Conservation (phyloP, 495 filamentous ascomycete genomes). For the Xylaria cubensis region DNA sequence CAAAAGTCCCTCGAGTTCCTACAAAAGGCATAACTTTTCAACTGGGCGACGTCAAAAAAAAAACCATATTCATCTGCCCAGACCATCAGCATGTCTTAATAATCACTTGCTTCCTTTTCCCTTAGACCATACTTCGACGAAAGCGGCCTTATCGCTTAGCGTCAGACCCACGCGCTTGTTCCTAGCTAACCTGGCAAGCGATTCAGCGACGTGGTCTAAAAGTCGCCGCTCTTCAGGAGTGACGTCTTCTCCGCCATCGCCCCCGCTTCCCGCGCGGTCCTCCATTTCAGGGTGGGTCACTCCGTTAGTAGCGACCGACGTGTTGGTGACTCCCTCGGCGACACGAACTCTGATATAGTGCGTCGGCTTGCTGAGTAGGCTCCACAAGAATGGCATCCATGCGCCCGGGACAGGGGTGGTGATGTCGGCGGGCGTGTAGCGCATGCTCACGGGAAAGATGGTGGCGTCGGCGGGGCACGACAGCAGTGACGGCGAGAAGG, state of each 20-base stretch:
- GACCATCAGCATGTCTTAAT: background rate
- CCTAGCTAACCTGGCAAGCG: constrained; percentile 84
- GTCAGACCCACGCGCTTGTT: constrained; percentile 91
- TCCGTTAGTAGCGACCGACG: constrained; percentile 39
- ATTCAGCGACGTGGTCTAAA: constrained; percentile 78
- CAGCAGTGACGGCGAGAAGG: constrained; percentile 76
- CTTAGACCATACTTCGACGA: constrained; percentile 67
- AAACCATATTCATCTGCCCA: background rate
- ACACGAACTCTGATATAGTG: constrained; percentile 91
- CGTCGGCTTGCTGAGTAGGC: constrained; percentile 79
- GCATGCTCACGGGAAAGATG: constrained; percentile 88
- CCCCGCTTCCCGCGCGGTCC: constrained; percentile 47
- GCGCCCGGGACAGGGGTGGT: constrained; percentile 84
- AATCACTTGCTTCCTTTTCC: constrained; percentile 24
- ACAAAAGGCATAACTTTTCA: constrained; percentile 2
- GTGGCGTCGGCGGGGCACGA: constrained; percentile 65
- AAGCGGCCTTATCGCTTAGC: constrained; percentile 79
- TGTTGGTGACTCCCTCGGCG: constrained; percentile 69
- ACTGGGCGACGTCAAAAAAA: background rate
- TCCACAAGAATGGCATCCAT: constrained; percentile 79
- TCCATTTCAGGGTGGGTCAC: constrained; percentile 29
- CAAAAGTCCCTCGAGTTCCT: background rate
- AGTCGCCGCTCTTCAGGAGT: constrained; percentile 65
- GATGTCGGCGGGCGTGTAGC: constrained; percentile 87
- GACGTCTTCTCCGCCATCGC: constrained; percentile 46